These are phyloP conservation scores for Taphrina sp. DNA, from an alignment of 1,139 yeast species.

Conservation along the genomic window DNA sequence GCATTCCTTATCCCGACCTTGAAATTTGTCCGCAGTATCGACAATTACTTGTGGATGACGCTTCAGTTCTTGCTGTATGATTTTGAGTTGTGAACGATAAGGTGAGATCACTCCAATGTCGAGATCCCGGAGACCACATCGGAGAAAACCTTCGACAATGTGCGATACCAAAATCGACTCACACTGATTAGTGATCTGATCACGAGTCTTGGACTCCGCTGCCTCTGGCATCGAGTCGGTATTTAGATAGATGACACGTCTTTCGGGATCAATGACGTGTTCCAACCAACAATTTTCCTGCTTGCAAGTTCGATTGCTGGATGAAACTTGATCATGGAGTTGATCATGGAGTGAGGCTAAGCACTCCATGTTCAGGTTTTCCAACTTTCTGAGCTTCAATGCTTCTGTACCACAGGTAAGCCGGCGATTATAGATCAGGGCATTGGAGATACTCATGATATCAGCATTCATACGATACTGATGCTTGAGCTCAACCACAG, in stretches of 20 bases:
- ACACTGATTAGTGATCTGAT: conserved; percentile 64
- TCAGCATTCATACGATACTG: conserved; percentile 94
- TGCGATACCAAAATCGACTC: conserved; percentile 69
- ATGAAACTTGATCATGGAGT: conserved; percentile 12
- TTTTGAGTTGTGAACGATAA: conserved; percentile 72
- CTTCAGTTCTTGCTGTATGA: conserved; percentile 45
- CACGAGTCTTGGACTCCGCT: conserved; percentile 58
- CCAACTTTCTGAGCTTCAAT: conserved; percentile 27
- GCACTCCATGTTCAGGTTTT: not conserved
- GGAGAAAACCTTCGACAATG: conserved; percentile 58
- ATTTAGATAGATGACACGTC: conserved; percentile 70
- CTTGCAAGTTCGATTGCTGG: not conserved
- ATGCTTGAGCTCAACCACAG: conserved; percentile 68
- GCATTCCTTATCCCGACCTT: conserved; percentile 92
- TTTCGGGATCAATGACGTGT: conserved; percentile 50
- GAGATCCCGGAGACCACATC: conserved; percentile 59
- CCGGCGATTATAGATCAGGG: conserved; percentile 69
- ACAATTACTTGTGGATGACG: conserved; percentile 59
- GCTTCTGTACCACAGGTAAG: conserved; percentile 63
- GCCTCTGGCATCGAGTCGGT: conserved; percentile 65
- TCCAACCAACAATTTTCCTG: conserved; percentile 49
- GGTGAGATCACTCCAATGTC: conserved; percentile 85
- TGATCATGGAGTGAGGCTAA: not conserved
- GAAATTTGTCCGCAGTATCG: conserved; percentile 91
- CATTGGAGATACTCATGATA: conserved; percentile 78